Evolutionary conservation across 352 stramenopile species (phyloP).

Genomic region (Globisporangium polare): DNA sequence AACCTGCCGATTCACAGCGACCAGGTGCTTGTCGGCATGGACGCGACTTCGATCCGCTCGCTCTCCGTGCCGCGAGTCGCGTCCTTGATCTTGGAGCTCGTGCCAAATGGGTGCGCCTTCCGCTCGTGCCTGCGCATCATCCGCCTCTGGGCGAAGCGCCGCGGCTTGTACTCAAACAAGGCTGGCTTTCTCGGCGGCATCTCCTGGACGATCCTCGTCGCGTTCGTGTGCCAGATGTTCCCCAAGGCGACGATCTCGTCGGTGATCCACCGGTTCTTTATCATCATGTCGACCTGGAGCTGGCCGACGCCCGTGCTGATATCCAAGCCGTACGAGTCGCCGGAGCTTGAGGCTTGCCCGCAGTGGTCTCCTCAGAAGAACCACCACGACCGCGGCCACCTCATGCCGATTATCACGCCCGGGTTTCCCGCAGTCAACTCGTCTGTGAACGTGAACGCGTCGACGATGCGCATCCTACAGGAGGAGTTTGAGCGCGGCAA

Average conservation of each 20-base stretch:
- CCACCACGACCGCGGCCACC: conserved; percentile 69
- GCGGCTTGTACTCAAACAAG: conserved; percentile 85
- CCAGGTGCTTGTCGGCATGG: conserved; percentile 71
- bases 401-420: conserved; percentile 88
- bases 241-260: conserved; percentile 66
- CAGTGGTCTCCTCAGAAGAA: conserved; percentile 78
- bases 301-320: conserved; percentile 82
- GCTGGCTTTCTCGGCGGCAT: conserved; percentile 77
- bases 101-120: conserved; percentile 71
- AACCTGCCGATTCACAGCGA: conserved; percentile 75
- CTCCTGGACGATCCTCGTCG: conserved; percentile 83
- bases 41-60: conserved; percentile 67
- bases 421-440: conserved; percentile 83
- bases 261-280: conserved; percentile 80
- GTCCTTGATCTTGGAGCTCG: conserved; percentile 77
- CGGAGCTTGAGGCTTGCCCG: conserved; percentile 24
- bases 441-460: conserved; percentile 77
- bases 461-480: conserved; percentile 66
- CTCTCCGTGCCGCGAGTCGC: conserved; percentile 74
- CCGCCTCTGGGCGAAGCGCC: conserved; percentile 67
- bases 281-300: conserved; percentile 65
- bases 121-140: conserved; percentile 68
- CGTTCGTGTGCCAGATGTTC: conserved; percentile 87
- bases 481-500: conserved; percentile 77
- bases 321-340: conserved; percentile 49